Conservation (phyloP, 805 yeast genomes). For the Metschnikowia colocasiae region DNA sequence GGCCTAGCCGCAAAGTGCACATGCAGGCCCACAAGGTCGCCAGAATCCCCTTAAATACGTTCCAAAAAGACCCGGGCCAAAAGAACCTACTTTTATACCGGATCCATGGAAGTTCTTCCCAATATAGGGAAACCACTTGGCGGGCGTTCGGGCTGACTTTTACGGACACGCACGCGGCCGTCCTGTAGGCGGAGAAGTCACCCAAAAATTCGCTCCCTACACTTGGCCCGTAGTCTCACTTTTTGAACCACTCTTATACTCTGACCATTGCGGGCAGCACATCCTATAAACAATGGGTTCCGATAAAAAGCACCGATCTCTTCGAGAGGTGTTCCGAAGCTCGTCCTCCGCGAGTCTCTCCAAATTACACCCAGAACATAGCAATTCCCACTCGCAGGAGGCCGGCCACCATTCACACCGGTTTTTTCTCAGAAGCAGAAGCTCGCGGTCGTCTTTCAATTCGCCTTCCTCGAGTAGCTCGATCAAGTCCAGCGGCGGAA, state of each 20-base stretch:
- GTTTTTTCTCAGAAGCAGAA: conserved; percentile 23
- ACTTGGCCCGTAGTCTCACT: neutral
- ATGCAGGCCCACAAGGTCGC: neutral
- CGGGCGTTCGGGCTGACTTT: neutral
- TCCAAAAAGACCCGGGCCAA: neutral
- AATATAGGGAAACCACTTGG: neutral
- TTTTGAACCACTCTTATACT: neutral
- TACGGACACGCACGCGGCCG: neutral
- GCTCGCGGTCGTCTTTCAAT: conserved; percentile 23
- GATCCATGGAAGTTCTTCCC: no score
- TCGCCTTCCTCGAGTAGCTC: conserved; percentile 27
- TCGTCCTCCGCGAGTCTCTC: conserved; percentile 10
- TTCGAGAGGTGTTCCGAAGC: conserved; percentile 12
- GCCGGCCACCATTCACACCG: conserved; percentile 19
- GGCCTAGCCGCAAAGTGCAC: neutral
- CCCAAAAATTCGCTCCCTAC: conserved; percentile 3
- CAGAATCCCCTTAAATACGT: neutral
- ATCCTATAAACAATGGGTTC: conserved; percentile 6
- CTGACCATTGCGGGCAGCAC: neutral
- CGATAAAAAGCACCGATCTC: conserved; percentile 15
- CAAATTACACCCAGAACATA: conserved; percentile 4
- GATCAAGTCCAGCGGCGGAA: conserved; percentile 14
- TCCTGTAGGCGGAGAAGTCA: conserved; percentile 3
- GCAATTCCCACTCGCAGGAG: conserved; percentile 4
- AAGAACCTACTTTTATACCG: neutral